Base-by-base conservation (phyloP, 768 basidiomycete genomes). In the Tulasnella sp. region DNA sequence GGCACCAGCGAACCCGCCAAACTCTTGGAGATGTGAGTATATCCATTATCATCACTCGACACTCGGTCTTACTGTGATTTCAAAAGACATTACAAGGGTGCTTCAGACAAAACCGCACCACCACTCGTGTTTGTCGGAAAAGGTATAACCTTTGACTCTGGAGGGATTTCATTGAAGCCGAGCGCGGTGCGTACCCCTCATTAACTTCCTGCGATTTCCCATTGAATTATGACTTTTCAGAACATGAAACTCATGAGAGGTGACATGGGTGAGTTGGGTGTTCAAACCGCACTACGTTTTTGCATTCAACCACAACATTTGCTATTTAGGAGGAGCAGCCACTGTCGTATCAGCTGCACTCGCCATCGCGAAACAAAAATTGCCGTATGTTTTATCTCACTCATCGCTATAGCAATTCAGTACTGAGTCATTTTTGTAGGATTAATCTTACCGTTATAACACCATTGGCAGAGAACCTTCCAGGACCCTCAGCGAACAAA, bases 121-220 rank as follows among this genome's bases (percentile, higher is more conserved):
- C 86, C 85, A 3, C 69, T 86, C 12, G 81, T 77, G 2, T 71
- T 87, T 54, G 84, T 91, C 31, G 88, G 88, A 29, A 90, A 91
- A 63, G 88, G 88, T 1, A 61, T 91, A 61, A 89, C 87, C 13
- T 92, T 91, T 57, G 87, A 92, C 64, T 78, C 79, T 2, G 87
- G 87, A 70, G 86, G 86, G 58, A 89, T 89, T 64, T 83, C 81
- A 53, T 66, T 92, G 64, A 91, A 91, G 66, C 77, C 83, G n/a
- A 61, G 72, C 29, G 71, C 72, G 29, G 84, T 79, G 55, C 59
- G 76, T 70, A 6, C 4, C 37, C 39, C 46, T 45, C 37, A 5
- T 27, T 15, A 3, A 22, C 7, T 16, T 44, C 16, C 1, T 15
- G 28, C 3, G 19, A 5, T 46, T 10, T 12, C 45, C 48, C 13